Conservation (phyloP, 805 yeast species). For the Wickerhamomyces hampshirensis region DNA sequence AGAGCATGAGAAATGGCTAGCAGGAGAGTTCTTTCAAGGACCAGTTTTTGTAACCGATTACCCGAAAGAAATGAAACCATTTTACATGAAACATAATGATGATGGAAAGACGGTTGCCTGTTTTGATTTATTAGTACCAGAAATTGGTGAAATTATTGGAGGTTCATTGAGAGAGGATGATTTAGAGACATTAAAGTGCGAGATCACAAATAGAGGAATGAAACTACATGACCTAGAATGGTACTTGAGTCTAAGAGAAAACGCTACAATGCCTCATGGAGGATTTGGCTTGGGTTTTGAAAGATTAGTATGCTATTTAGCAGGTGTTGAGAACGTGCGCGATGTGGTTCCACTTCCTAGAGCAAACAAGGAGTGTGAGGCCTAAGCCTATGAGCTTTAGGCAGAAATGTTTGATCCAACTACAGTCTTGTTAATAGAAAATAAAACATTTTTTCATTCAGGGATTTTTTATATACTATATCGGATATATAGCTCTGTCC, state of each 20-base stretch:
- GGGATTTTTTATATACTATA: background rate
- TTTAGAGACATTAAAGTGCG: constrained; percentile 39
- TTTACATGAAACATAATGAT: constrained; percentile 72
- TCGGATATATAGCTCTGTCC: background rate
- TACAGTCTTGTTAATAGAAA: too few relatives aligned
- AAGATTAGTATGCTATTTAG: constrained; percentile 67
- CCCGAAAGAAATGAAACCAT: constrained; percentile 76
- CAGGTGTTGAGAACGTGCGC: constrained; percentile 71
- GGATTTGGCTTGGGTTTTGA: constrained; percentile 97
- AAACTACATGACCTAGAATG: constrained; percentile 54
- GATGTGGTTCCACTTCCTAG: constrained; percentile 90
- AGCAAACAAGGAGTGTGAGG: constrained; percentile 47
- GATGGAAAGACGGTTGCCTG: constrained; percentile 71
- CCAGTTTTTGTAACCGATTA: constrained; percentile 92
- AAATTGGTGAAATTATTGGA: constrained; percentile 89
- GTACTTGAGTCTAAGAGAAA: constrained; percentile 70
- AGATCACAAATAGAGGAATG: constrained; percentile 55
- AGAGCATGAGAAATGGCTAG: constrained; percentile 90
- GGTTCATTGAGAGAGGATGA: constrained; percentile 89
- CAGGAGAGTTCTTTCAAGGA: constrained; percentile 57
- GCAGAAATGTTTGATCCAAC: too few relatives aligned
- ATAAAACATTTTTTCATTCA: too few relatives aligned
- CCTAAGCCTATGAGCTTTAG: too few relatives aligned
- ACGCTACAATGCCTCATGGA: constrained; percentile 90
- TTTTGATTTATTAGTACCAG: constrained; percentile 85